phyloP scores from a whole-genome alignment of 2,329 filamentous ascomycete genomes.

The Talaromyces verruculosus region DNA sequence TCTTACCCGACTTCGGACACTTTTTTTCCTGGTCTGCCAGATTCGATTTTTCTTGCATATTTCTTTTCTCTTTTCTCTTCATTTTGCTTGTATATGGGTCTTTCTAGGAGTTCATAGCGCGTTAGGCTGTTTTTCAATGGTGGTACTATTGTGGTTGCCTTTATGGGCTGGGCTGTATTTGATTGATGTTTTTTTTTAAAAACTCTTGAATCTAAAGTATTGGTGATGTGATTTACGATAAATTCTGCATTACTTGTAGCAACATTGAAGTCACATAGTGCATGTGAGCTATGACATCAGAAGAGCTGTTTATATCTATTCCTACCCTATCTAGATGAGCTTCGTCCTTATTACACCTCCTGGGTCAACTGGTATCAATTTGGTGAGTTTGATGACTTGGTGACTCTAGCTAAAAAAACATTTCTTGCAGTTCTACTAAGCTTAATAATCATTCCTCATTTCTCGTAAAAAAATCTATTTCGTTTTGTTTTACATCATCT shows the following conservation, averaged over 20 bases:
- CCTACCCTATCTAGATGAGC: not conserved
- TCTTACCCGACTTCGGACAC: not conserved
- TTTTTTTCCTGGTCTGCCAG: not conserved
- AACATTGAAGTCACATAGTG: too few species aligned
- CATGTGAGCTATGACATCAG: too few species aligned
- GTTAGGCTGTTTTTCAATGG: not conserved
- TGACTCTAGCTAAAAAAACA: not conserved
- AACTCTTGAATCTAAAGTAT: not conserved
- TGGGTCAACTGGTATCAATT: not conserved
- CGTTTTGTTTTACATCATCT: conserved; percentile 15
- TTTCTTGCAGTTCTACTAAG: not conserved
- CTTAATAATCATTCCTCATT: conserved; percentile 6
- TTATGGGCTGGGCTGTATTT: not conserved
- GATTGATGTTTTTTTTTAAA: not conserved
- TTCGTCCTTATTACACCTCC: not conserved
- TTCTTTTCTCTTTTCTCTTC: not conserved
- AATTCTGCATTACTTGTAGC: not conserved
- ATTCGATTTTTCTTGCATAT: not conserved
- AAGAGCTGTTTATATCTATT: too few species aligned
- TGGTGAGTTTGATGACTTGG: not conserved
- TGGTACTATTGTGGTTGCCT: not conserved
- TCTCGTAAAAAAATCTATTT: conserved; percentile 1
- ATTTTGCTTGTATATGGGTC: not conserved
- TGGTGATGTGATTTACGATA: not conserved
- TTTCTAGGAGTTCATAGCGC: conserved; percentile 9